Conservation (phyloP, 2,329 filamentous ascomycete genomes). For the Golovinomyces cichoracearum region DNA sequence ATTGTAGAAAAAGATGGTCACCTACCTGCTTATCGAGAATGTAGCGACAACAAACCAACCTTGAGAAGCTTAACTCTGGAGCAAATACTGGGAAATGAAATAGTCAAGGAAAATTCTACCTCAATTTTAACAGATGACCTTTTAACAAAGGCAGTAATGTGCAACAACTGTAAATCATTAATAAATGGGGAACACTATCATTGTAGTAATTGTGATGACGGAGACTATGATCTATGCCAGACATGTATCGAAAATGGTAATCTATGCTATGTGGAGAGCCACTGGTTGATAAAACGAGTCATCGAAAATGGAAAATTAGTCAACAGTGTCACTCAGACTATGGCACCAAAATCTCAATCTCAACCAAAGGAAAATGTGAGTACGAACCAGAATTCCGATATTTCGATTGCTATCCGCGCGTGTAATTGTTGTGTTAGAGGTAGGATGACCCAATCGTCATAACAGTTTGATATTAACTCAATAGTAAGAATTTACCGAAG, state of each 20-base stretch:
- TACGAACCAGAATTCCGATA: conserved; percentile 8
- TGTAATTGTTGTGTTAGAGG: conserved; percentile 40
- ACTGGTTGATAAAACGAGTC: conserved; percentile 86
- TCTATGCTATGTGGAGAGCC: conserved; percentile 50
- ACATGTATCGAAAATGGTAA: conserved; percentile 50
- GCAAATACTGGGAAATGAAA: not conserved
- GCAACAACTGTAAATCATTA: conserved; percentile 62
- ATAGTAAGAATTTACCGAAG: conserved; percentile 30
- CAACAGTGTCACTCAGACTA: conserved; percentile 62
- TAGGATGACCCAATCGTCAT: conserved; percentile 15
- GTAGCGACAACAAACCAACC: not conserved
- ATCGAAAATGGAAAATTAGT: conserved; percentile 54
- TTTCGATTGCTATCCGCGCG: conserved; percentile 17
- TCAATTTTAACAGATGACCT: not conserved
- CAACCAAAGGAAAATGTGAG: conserved; percentile 4
- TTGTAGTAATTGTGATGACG: conserved; percentile 75
- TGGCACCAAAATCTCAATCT: conserved; percentile 28
- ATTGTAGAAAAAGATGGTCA: not conserved
- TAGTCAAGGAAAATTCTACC: not conserved
- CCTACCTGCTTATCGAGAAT: not conserved
- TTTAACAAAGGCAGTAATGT: conserved; percentile 35
- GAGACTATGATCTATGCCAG: conserved; percentile 82
- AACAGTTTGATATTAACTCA: conserved; percentile 9
- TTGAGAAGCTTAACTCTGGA: not conserved
- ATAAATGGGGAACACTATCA: conserved; percentile 75